Evolutionary conservation across 1,284 basidiomycete genomes (phyloP), one percentile per base, ranked within the genome.

Genomic region (Volvariella volvacea): DNA sequence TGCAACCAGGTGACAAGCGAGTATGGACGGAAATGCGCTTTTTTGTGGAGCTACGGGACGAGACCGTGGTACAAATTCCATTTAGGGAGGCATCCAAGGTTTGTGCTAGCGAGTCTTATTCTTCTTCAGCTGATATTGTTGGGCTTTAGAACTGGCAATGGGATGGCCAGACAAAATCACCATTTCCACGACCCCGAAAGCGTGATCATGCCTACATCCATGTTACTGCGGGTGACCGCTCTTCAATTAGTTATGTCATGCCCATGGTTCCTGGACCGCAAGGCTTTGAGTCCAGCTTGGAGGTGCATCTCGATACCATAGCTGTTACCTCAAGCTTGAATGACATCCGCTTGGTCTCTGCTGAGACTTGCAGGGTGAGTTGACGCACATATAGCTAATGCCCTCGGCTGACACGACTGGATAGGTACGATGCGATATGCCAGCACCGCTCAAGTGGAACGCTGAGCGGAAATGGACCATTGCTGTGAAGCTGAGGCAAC

Each of bases 11-110:
- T 1, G 88, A 94, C 45, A 74, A 73, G 51, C 77, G 93, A n/a
- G 60, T 83, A 25, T 93, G 90, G 76, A 85, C 88, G 1, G 73
- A 76, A 12, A 62, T 95, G 61, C 81, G 83, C 49, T 63, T 95
- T 3, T 87, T 90, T 51, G 61, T 95, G 15, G 86, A 90, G 59
- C 69, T 97, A 42, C 74, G 80, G 7, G 85, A 86, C 41, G 76
- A 83, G 20, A 88, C 88, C 0, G 81, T 76, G 0, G 57, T 95
- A 12, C 78, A 88, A 37, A 71, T 95, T 14, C 92, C 93, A 0
- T 93, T 93, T 40, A 77, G 91, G 12, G 92, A 97, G 62, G 64
- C 83, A 0, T 92, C 88, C 0, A 92, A 92, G 72, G 84, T 80
- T 49, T 33, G 47, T 28, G 19, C 10, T 34, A 25, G 8, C 22